A percentile compares a stretch with the other conserved stretches of the same genome.
Conservation (phyloP, 139 green algal genomes). For the Nannochloris sp. region DNA sequence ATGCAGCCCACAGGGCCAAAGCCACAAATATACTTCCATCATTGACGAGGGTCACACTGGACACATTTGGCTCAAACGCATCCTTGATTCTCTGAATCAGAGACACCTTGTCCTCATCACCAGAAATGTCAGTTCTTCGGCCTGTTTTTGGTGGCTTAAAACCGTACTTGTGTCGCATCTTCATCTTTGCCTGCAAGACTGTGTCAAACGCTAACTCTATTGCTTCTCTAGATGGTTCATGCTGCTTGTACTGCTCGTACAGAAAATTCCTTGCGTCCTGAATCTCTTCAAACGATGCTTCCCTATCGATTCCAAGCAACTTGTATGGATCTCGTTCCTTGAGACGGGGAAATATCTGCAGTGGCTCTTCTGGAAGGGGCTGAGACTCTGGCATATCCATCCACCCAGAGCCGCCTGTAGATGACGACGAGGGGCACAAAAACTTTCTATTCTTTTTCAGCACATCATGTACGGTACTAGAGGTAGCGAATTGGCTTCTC, state of each 20-base stretch:
- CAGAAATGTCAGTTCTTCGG: slow-evolving; percentile 30
- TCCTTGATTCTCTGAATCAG: slow-evolving; percentile 31
- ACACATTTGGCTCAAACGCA: slow-evolving; percentile 61
- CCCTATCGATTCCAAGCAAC: slow-evolving; percentile 54
- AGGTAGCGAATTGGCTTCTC: too few relatives aligned
- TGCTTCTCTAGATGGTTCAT: slow-evolving; percentile 64
- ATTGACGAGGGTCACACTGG: slow-evolving; percentile 64
- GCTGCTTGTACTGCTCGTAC: slow-evolving; percentile 64
- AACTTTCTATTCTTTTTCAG: too few relatives aligned
- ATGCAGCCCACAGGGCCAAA: slow-evolving; percentile 59
- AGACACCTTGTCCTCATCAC: slow-evolving; percentile 14
- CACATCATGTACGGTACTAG: too few relatives aligned
- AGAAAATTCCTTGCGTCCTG: slow-evolving; percentile 71
- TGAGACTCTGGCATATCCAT: slow-evolving; percentile 36
- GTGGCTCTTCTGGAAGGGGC: neutral
- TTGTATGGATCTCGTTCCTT: slow-evolving; percentile 69
- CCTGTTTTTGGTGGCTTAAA: slow-evolving; percentile 55
- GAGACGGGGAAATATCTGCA: slow-evolving; percentile 48
- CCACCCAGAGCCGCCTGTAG: slow-evolving; percentile 22
- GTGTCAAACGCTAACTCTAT: slow-evolving; percentile 78
- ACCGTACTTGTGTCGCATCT: slow-evolving; percentile 51
- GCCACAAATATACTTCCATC: slow-evolving; percentile 65
- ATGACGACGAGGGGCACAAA: neutral
- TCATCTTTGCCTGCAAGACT: slow-evolving; percentile 62
- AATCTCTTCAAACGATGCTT: slow-evolving; percentile 74